Evolutionary conservation across 306 rosid genomes (phyloP).

Genomic region (Acacia crassicarpa): DNA sequence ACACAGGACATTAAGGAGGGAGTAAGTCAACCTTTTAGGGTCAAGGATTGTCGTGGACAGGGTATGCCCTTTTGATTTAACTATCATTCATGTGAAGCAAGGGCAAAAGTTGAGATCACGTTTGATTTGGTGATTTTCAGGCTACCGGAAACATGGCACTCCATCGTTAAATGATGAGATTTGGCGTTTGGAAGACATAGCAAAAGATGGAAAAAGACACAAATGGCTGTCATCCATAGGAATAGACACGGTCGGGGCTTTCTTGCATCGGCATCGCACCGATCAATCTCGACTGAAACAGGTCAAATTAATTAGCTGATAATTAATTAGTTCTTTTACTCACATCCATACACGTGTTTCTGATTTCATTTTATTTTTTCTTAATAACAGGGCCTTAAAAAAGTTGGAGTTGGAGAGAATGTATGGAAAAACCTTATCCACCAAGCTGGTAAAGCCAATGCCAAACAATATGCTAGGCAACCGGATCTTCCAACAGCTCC

Average conservation of each 20-base stretch:
- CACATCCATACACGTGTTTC: neutral
- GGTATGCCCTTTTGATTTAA: slow-evolving; percentile 32
- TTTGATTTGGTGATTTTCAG: slow-evolving; percentile 36
- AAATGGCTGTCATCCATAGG: neutral
- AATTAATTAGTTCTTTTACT: neutral
- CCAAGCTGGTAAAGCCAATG: slow-evolving; percentile 48
- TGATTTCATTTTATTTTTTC: neutral
- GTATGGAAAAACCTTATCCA: slow-evolving; percentile 37
- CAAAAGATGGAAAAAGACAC: slow-evolving; percentile 32
- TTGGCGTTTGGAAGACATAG: slow-evolving; percentile 53
- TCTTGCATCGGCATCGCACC: slow-evolving; percentile 28
- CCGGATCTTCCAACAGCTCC: neutral
- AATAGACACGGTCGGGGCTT: slow-evolving; percentile 40
- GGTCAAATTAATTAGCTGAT: slow-evolving; percentile 32
- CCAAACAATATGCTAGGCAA: slow-evolving; percentile 13
- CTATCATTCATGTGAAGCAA: neutral
- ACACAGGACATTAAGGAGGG: slow-evolving; percentile 48
- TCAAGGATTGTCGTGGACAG: slow-evolving; percentile 53
- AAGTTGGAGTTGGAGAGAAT: slow-evolving; percentile 24
- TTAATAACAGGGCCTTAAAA: slow-evolving; percentile 42
- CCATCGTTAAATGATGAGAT: slow-evolving; percentile 48
- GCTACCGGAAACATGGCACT: slow-evolving; percentile 34
- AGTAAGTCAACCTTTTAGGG: slow-evolving; percentile 48
- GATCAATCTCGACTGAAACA: slow-evolving; percentile 17
- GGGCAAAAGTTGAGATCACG: neutral